phyloP scores from a whole-genome alignment of 2,329 filamentous ascomycete genomes.

The Nannizziopsis barbatae region DNA sequence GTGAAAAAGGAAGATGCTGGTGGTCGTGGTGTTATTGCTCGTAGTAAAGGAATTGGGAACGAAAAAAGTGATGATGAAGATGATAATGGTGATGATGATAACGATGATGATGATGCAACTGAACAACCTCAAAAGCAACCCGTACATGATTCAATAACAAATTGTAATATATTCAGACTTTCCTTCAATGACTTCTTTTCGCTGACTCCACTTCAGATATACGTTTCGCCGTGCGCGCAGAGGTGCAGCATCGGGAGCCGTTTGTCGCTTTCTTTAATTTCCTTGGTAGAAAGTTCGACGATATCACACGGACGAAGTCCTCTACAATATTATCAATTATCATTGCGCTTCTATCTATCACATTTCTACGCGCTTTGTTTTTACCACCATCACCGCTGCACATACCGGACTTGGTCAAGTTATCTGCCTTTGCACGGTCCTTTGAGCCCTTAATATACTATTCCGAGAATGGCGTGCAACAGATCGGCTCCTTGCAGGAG shows the following conservation, averaged over 20 bases:
- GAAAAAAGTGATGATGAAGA: slow-evolving; percentile 1
- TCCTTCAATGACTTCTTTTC: slow-evolving; percentile 21
- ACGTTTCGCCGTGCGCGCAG: slow-evolving; percentile 73
- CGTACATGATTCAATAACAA: slow-evolving; percentile 30
- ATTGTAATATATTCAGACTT: slow-evolving; percentile 36
- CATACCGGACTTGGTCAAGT: slow-evolving; percentile 77
- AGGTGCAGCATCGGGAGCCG: slow-evolving; percentile 78
- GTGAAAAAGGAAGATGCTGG: slow-evolving; percentile 19
- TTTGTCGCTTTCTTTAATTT: slow-evolving; percentile 62
- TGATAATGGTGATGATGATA: not conserved
- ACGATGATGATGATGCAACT: slow-evolving; percentile 1
- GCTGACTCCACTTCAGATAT: slow-evolving; percentile 53
- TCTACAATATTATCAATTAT: slow-evolving; percentile 54
- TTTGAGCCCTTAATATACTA: slow-evolving; percentile 94
- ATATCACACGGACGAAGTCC: slow-evolving; percentile 57
- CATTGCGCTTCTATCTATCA: slow-evolving; percentile 52
- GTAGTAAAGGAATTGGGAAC: not conserved
- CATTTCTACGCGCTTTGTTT: slow-evolving; percentile 54
- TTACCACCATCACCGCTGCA: slow-evolving; percentile 56
- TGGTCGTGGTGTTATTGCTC: not conserved
- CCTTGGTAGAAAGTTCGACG: slow-evolving; percentile 48
- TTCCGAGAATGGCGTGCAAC: slow-evolving; percentile 74
- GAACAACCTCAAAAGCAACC: slow-evolving; percentile 7
- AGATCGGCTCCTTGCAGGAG: slow-evolving; percentile 79
- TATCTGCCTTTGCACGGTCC: slow-evolving; percentile 76